phyloP scores from a whole-genome alignment of 371 early-diverging fungal species.

The Syncephalastrum contaminatum region DNA sequence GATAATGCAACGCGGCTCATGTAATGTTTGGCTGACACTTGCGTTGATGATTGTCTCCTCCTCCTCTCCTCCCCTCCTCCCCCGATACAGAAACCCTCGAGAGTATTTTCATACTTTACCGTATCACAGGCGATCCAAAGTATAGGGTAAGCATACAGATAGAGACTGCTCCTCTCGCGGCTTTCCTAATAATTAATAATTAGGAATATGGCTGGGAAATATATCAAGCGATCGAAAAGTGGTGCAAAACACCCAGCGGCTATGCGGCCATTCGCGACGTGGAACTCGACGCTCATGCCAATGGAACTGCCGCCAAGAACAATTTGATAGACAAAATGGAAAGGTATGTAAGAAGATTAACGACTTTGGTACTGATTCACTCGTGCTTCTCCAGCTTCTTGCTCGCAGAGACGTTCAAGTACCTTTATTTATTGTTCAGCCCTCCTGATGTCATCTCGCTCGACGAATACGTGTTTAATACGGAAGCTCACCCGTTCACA shows the following conservation, averaged over 20 bases:
- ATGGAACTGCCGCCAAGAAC: not conserved
- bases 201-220: constrained; percentile 74
- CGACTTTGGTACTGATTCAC: not conserved
- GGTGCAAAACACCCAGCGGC: constrained; percentile 57
- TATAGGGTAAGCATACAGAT: constrained; percentile 38
- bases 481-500: constrained; percentile 71
- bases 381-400: constrained; percentile 59
- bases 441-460: constrained; percentile 62
- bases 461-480: constrained; percentile 74
- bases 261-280: constrained; percentile 66
- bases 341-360: constrained; percentile 19
- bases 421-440: constrained; percentile 76
- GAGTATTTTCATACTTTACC: constrained; percentile 70
- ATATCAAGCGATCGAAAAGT: constrained; percentile 67
- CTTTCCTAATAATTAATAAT: not conserved
- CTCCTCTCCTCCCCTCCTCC: too few relatives aligned
- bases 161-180: too few relatives aligned
- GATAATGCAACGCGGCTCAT: too few relatives aligned
- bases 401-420: constrained; percentile 88
- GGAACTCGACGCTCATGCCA: constrained; percentile 23
- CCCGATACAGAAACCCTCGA: constrained; percentile 67
- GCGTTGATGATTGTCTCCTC: too few relatives aligned
- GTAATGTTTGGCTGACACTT: too few relatives aligned
- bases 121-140: constrained; percentile 73
- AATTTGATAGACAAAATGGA: constrained; percentile 48